These are phyloP conservation scores for Berkeleyomyces rouxiae DNA, from an alignment of 2,329 filamentous ascomycete genomes.

Conservation along the genomic window DNA sequence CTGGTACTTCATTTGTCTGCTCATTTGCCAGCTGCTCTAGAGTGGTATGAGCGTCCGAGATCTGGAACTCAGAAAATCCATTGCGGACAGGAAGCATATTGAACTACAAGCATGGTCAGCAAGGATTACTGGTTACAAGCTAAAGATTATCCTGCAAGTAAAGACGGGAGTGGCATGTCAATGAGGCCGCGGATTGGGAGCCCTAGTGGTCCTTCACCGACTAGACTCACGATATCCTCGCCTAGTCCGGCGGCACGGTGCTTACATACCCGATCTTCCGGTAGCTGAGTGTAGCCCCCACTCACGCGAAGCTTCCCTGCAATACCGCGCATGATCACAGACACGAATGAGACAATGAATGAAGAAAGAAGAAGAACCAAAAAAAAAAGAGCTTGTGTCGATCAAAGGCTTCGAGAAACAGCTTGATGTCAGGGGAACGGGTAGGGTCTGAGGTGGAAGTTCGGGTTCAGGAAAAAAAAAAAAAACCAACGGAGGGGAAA, in stretches of 20 bases:
- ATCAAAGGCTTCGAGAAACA: no score
- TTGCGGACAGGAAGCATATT: not conserved
- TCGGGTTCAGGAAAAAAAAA: not conserved
- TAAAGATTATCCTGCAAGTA: no score
- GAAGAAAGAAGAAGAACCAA: not conserved
- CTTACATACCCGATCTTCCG: not conserved
- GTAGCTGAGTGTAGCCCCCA: not conserved
- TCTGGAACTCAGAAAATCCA: not conserved
- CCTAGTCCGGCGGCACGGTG: not conserved
- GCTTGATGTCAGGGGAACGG: no score
- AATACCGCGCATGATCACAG: not conserved
- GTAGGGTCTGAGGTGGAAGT: no score
- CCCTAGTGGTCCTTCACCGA: not conserved
- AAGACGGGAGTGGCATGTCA: not conserved
- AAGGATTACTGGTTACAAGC: not conserved
- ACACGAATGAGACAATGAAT: not conserved
- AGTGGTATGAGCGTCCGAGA: not conserved
- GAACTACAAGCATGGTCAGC: not conserved
- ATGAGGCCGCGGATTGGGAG: not conserved
- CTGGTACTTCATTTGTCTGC: not conserved
- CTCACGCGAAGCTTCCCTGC: not conserved
- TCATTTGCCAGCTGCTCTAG: not conserved
- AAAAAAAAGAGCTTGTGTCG: not conserved
- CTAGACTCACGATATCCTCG: not conserved
- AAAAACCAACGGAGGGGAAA: not conserved